A percentile compares a stretch with the other conserved stretches of the same genome.
Evolutionary conservation across 2,329 filamentous ascomycete genomes (phyloP).

Genomic region (Botrytis elliptica): DNA sequence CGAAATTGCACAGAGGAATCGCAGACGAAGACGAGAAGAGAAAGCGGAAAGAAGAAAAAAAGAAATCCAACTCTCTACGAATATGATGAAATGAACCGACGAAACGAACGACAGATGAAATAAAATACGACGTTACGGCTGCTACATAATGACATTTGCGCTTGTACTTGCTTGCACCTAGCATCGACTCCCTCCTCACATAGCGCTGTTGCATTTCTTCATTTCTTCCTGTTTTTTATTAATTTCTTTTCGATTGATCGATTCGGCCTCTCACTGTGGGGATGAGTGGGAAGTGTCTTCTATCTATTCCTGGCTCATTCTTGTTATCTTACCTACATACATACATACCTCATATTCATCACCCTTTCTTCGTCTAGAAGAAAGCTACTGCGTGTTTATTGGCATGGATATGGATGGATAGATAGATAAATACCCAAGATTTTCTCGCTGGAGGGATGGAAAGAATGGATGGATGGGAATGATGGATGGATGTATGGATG

Average conservation of each 20-base stretch:
- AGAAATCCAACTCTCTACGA: not conserved
- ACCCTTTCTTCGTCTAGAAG: not conserved
- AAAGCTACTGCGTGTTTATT: not conserved
- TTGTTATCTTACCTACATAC: not conserved
- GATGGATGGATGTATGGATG: not conserved
- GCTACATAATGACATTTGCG: constrained; percentile 12
- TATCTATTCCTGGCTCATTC: not conserved
- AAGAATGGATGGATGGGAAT: not conserved
- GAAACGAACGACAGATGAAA: constrained; percentile 4
- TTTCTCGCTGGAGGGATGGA: not conserved
- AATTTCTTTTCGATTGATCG: not conserved
- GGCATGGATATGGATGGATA: not conserved
- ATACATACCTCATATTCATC: not conserved
- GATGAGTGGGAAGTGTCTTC: not conserved
- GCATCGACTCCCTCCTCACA: not conserved
- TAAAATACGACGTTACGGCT: constrained; percentile 14
- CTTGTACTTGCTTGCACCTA: not conserved
- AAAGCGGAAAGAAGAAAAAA: not conserved
- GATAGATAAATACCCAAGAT: not conserved
- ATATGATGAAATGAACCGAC: constrained; percentile 15
- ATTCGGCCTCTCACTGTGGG: not conserved
- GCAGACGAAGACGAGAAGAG: not conserved
- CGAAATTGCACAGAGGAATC: not conserved
- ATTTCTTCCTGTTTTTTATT: not conserved
- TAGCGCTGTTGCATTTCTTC: constrained; percentile 10